A percentile compares a stretch with the other conserved stretches of the same genome.
phyloP scores from a whole-genome alignment of 192 early-diverging fungal genomes.

The Entomortierella parvispora region DNA sequence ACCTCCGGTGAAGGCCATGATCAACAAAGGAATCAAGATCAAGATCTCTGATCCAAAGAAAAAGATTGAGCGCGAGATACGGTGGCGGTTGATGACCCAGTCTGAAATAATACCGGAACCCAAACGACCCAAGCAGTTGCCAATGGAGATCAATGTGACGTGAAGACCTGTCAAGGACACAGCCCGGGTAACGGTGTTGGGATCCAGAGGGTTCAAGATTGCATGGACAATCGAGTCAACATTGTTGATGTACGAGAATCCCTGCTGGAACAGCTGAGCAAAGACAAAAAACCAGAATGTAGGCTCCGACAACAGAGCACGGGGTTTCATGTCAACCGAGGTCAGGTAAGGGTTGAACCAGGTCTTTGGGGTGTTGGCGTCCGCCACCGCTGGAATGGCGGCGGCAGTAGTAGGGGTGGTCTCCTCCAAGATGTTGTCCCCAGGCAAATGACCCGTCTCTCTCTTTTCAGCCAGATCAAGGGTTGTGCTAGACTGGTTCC shows the following conservation, averaged over 20 bases:
- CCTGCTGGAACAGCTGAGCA: slow-evolving; percentile 45
- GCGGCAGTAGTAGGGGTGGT: slow-evolving; percentile 7
- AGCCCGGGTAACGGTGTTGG: slow-evolving; percentile 16
- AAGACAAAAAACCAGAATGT: slow-evolving; percentile 53
- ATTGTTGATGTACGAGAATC: slow-evolving; percentile 52
- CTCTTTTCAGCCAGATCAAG: slow-evolving; percentile 14
- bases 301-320: slow-evolving; percentile 26
- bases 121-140: slow-evolving; percentile 50
- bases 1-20: slow-evolving; percentile 34
- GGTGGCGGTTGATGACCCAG: slow-evolving; percentile 46
- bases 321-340: slow-evolving; percentile 44
- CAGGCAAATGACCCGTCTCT: slow-evolving; percentile 21
- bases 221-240: slow-evolving; percentile 50
- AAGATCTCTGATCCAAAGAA: slow-evolving; percentile 43
- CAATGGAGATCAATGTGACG: slow-evolving; percentile 43
- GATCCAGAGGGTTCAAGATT: slow-evolving; percentile 35
- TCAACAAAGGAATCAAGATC: slow-evolving; percentile 37
- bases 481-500: slow-evolving; percentile 34
- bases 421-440: slow-evolving; percentile 29
- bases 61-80: slow-evolving; percentile 49
- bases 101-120: slow-evolving; percentile 45
- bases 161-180: slow-evolving; percentile 42
- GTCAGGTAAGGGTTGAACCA: slow-evolving; percentile 40
- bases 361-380: slow-evolving; percentile 4
- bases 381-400: slow-evolving; percentile 1